These are phyloP conservation scores for Microascus cirrosus DNA, from an alignment of 2,329 filamentous ascomycete species.

Conservation along the genomic window DNA sequence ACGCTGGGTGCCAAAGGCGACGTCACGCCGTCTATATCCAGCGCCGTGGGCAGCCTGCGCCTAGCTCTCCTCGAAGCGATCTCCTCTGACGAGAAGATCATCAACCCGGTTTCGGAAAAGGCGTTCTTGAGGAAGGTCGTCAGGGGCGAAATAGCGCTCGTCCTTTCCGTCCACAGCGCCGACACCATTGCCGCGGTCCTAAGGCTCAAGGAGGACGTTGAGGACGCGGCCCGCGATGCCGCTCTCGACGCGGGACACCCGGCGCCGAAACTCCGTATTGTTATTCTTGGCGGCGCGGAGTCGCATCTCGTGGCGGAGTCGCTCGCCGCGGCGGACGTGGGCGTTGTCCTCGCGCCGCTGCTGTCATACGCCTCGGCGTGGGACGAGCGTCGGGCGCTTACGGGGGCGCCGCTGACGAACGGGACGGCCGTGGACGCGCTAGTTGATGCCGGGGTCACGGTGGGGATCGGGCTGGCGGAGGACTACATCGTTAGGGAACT, in stretches of 20 bases:
- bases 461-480: slow-evolving; percentile 48
- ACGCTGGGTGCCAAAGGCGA: slow-evolving; percentile 30
- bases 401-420: slow-evolving; percentile 55
- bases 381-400: slow-evolving; percentile 51
- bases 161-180: slow-evolving; percentile 49
- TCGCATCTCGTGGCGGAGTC: slow-evolving; percentile 46
- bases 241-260: no score
- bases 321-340: slow-evolving; percentile 42
- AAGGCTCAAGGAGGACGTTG: slow-evolving; percentile 45
- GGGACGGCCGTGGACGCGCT: slow-evolving; percentile 49
- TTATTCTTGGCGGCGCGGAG: slow-evolving; percentile 53
- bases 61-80: slow-evolving; percentile 39
- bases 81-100: slow-evolving; percentile 11
- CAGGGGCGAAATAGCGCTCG: slow-evolving; percentile 39
- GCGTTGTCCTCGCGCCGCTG: slow-evolving; percentile 49
- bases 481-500: slow-evolving; percentile 53
- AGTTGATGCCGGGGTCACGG: slow-evolving; percentile 44
- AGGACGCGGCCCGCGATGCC: slow-evolving; percentile 15
- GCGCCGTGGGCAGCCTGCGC: slow-evolving; percentile 38
- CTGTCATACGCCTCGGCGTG: slow-evolving; percentile 42
- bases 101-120: slow-evolving; percentile 33
- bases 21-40: slow-evolving; percentile 38
- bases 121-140: slow-evolving; percentile 43
- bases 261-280: slow-evolving; percentile 30
- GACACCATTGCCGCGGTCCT: slow-evolving; percentile 50